Percentiles rank a stretch among this genome's conserved stretches.
Conservation (phyloP, 495 filamentous ascomycete species). For the Podospora pseudopauciseta region DNA sequence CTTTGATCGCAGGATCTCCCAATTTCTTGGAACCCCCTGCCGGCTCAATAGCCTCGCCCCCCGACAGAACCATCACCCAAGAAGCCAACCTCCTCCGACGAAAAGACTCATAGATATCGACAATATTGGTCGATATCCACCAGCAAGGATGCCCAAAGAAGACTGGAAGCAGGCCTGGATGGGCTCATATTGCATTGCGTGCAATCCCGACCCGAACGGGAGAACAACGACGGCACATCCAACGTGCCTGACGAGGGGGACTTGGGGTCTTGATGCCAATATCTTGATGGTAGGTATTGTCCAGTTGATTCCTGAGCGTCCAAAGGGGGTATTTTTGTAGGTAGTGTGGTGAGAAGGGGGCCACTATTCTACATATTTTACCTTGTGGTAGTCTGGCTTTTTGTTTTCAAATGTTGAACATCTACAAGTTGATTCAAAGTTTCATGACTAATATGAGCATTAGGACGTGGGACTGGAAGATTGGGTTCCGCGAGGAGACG, state of each 20-base stretch:
- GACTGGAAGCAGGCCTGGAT: background rate
- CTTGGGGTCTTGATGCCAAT: background rate
- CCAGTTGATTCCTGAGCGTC: too few relatives aligned
- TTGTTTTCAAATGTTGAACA: too few relatives aligned
- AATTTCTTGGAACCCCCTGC: too few relatives aligned
- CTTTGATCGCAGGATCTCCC: too few relatives aligned
- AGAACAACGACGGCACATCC: background rate
- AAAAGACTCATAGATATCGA: background rate
- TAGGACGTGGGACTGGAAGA: background rate
- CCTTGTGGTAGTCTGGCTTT: too few relatives aligned
- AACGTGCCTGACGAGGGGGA: background rate
- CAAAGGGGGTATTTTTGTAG: too few relatives aligned
- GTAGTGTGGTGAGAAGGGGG: too few relatives aligned
- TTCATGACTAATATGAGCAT: background rate
- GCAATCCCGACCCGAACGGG: background rate
- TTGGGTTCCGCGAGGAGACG: background rate
- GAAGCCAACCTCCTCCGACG: background rate
- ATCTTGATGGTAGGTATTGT: background rate
- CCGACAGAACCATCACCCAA: too few relatives aligned
- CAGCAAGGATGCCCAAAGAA: background rate
- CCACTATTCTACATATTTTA: too few relatives aligned
- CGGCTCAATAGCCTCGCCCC: too few relatives aligned
- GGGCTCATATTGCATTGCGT: background rate
- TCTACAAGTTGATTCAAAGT: too few relatives aligned
- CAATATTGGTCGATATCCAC: background rate